Evolutionary conservation across 805 yeast species (phyloP), one percentile per base, ranked within the genome.

Genomic region (Hanseniaspora meyeri): DNA sequence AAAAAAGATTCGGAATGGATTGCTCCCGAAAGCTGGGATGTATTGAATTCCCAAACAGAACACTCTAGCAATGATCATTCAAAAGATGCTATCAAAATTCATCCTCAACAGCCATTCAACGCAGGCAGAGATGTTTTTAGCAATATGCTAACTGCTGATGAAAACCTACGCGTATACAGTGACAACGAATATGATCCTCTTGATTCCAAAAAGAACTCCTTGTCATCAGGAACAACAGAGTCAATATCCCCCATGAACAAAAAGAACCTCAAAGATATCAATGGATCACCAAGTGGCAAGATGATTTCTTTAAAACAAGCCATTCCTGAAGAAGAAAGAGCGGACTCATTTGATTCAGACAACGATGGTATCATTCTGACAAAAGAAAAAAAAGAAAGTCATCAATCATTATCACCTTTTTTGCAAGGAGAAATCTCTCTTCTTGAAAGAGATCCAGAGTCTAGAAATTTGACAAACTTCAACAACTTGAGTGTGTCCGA

Each of bases 1-100:
- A 27, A 39, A 3, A 14, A 29, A 16, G 24, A 31, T 2, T 19
- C 49, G 11, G 43, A 27, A 11, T 57, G 59, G 59, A 29, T 38
- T 17, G 42, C 59, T 3, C 59, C 59, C 7, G 56, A 57, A 46
- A 57, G 59, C 40, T 57, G 59, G 59, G 59, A 57, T 43, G 27
- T 57, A n/a, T 39, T 29, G 8, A 37, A 43, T 24, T n/a, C n/a
- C 12, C 40, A 32, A 20, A 20, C 40, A 31, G 8, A 14, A 16
- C 31, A 20, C 14, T 8, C 14, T 9, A 24, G 14, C 11, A n/a
- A 38, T 29, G 38, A 47, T 5, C 16, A 19, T 19, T 12, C 17
- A 11, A n/a, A 27, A n/a, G 16, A 16, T 42, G 43, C 8, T 16
- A 8, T 24, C 39, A 29, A 32, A 36, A 10, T 8, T 36, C 6